Evolutionary conservation across 257 asterid species (phyloP), one percentile per base, ranked within the genome.

Genomic region (Nicotiana tomentosiformis): DNA sequence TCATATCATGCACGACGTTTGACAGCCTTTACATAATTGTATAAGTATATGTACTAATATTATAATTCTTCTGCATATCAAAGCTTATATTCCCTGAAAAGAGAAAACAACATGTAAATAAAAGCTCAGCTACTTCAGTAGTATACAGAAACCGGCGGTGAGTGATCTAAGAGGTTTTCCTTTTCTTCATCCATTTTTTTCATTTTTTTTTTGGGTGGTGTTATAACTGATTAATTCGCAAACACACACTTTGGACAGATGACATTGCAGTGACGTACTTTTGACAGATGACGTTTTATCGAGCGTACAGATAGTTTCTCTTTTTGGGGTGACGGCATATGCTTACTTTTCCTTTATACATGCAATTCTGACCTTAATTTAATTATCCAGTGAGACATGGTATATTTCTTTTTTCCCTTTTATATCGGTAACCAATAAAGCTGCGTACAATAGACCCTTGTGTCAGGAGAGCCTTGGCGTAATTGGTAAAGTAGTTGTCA

Each of bases 71-170:
- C 64, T 74, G 80, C 79, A 72, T 11, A 23, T 72, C 61, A 72
- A 58, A 51, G 64, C 46, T 74, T 49, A 51, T 74, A 74, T 74
- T 74, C 80, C 43, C 80, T 51, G 80, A 49, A 51, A 74, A 74
- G 56, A 26, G 53, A n/a, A 60, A 46, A 49, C 26, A 51, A 14
- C 26, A 29, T 51, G 64, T 26, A 43, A 74, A 49, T 46, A 16
- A 51, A 74, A 26, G 62, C 32, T 74, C 0, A n/a, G 37, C 35
- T 5, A 43, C 60, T 43, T 70, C 35, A 39, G 60, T 70, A 23
- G 60, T 43, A 20, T 20, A 12, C 57, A 46, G 20, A 46, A 72
- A 12, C 49, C 61, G 62, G 79, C 61, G 62, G 39, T 43, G 12
- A 43, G 32, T 2, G 2, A 43, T 43, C 26, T 49, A 6, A 49